Evolutionary conservation across 2,329 filamentous ascomycete genomes (phyloP).

Genomic region (Cercospora sp.): DNA sequence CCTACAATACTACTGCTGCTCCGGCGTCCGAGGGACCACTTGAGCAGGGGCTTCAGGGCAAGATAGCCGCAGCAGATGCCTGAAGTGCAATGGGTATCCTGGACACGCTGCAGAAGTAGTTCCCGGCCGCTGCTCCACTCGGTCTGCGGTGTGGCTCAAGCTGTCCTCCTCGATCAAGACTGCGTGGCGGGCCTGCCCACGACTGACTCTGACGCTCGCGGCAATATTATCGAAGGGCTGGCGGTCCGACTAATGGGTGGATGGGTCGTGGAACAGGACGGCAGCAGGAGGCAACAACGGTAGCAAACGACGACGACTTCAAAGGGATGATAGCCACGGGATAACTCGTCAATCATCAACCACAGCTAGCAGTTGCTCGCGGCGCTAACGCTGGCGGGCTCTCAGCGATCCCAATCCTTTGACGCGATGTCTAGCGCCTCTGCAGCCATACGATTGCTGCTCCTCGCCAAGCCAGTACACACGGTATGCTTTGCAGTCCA

Average conservation of each 20-base stretch:
- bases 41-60: background rate
- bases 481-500: conserved; percentile 3
- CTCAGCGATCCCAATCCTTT: conserved; percentile 16
- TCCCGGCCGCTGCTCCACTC: conserved; percentile 1
- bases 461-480: conserved; percentile 1
- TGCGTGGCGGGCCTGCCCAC: background rate
- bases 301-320: background rate
- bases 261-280: background rate
- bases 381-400: conserved; percentile 2
- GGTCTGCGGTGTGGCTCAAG: conserved; percentile 5
- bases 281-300: background rate
- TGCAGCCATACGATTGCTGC: conserved; percentile 4
- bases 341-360: background rate
- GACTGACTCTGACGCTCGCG: background rate
- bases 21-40: background rate
- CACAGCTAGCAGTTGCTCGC: background rate
- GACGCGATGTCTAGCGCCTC: background rate
- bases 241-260: background rate
- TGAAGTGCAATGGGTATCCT: conserved; percentile 5
- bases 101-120: conserved; percentile 3
- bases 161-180: background rate
- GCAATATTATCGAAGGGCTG: background rate
- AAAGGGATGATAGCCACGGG: background rate
- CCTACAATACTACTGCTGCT: background rate
- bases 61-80: conserved; percentile 3